Evolutionary conservation across 2,329 filamentous ascomycete species (phyloP), one percentile per base, ranked within the genome.

Genomic region (Aspergillus fischeri): DNA sequence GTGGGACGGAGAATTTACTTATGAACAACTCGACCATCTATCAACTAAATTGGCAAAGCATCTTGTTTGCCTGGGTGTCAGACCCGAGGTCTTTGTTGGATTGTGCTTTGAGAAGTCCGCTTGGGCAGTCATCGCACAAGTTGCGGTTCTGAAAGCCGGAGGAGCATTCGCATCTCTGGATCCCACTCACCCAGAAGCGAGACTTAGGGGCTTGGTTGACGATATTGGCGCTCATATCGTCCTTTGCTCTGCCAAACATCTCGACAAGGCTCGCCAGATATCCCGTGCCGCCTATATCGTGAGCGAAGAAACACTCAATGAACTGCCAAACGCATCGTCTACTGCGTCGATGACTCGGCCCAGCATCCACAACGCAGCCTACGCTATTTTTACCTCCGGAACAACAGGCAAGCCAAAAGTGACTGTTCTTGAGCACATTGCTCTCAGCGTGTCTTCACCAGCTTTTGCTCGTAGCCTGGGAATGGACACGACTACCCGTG

Each of bases 401-500:
- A 83, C 82, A 0, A 82, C 83, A 1, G 80, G 80, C 51, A 80
- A 78, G 52, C 82, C 83, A 0, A 84, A 85, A 56, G 86, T 84
- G 1, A 82, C 86, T 11, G 82, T 86, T 20, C 83, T 88, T 58
- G 83, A 82, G 7, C 87, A 90, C 63, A 74, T 75, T 0, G 80
- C 83, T 0, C 75, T 88, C 1, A 82, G 82, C 1, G 83, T 84
- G 0, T 77, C 79, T 0, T 80, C 84, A 49, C 65, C 79, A 3
- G 77, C 79, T 0, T 81, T 86, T 63, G 81, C 77, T 0, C 72
- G 77, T 0, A 77, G 79, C 0, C 70, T 86, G 1, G 74, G 77
- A 27, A 71, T 82, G 85, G 52, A 77, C 75, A 51, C 73, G 66
- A 5, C 70, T 70, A 85, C 84, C 10, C 79, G 87, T 4, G 81